Conservation (phyloP, 2,329 filamentous ascomycete species). For the Pseudogymnoascus sp. region DNA sequence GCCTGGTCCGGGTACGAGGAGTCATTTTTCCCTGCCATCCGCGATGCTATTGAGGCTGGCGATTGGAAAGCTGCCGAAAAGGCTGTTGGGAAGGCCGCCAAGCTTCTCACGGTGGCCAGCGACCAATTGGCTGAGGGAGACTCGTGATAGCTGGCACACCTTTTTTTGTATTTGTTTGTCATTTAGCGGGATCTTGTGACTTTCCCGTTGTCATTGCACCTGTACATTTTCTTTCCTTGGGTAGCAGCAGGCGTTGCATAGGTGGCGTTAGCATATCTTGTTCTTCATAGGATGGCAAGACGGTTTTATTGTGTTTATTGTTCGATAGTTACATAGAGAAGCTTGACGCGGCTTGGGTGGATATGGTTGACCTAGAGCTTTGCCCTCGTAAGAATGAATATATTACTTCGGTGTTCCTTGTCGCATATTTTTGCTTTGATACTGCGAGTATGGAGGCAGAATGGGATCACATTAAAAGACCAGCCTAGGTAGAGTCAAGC, state of each 20-base stretch:
- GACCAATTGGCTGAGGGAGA: conserved; percentile 19
- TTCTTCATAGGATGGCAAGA: background rate
- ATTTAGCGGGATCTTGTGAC: conserved; percentile 7
- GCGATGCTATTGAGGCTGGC: conserved; percentile 64
- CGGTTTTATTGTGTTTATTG: conserved; percentile 1
- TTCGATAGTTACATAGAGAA: conserved; percentile 6
- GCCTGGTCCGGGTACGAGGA: conserved; percentile 63
- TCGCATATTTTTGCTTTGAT: background rate
- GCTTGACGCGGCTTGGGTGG: background rate
- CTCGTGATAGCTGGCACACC: background rate
- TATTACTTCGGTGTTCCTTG: background rate
- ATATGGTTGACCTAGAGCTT: background rate
- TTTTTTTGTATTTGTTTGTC: conserved; percentile 2
- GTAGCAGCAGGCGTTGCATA: conserved; percentile 6
- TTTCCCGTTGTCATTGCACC: background rate
- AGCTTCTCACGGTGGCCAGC: conserved; percentile 54
- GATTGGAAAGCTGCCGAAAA: conserved; percentile 62
- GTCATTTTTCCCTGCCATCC: conserved; percentile 71
- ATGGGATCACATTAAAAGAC: background rate
- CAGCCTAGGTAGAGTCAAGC: background rate
- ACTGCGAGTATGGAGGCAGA: background rate
- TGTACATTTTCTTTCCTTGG: background rate
- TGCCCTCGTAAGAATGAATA: background rate
- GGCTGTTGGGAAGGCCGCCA: conserved; percentile 63
- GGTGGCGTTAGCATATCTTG: conserved; percentile 1